phyloP scores from a whole-genome alignment of 129 eudicot species.

The Dittrichia graveolens region DNA sequence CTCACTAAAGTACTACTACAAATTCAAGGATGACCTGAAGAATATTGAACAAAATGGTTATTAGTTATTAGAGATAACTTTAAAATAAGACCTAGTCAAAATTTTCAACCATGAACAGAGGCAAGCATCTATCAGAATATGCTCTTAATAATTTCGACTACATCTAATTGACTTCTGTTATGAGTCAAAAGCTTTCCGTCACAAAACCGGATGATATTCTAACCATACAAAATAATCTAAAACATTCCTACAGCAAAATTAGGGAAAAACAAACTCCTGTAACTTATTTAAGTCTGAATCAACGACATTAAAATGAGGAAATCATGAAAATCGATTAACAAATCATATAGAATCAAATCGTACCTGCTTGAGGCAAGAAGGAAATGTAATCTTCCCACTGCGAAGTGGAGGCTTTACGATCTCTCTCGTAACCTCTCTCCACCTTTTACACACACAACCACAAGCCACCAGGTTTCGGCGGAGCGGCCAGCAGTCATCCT shows the following conservation, averaged over 20 bases:
- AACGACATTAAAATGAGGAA: neutral
- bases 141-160: slow-evolving; percentile 8
- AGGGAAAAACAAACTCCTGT: neutral
- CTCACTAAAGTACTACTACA: no score
- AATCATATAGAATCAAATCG: neutral
- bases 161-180: slow-evolving; percentile 15
- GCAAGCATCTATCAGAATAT: slow-evolving; percentile 9
- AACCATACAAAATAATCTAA: neutral
- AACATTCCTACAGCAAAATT: slow-evolving; percentile 6
- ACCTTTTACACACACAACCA: slow-evolving; percentile 73
- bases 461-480: slow-evolving; percentile 70
- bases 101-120: slow-evolving; percentile 19
- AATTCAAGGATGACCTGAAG: no score
- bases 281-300: slow-evolving; percentile 9
- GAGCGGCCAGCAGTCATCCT: slow-evolving; percentile 71
- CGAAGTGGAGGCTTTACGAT: slow-evolving; percentile 42
- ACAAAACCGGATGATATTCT: neutral
- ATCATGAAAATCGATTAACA: neutral
- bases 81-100: slow-evolving; percentile 14
- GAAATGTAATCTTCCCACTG: slow-evolving; percentile 71
- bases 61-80: neutral
- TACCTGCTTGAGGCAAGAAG: slow-evolving; percentile 83
- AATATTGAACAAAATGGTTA: no score
- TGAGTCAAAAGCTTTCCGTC: neutral
- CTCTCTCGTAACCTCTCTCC: slow-evolving; percentile 69